Conservation (phyloP, 192 early-diverging fungal genomes). For the Podila horticola region DNA sequence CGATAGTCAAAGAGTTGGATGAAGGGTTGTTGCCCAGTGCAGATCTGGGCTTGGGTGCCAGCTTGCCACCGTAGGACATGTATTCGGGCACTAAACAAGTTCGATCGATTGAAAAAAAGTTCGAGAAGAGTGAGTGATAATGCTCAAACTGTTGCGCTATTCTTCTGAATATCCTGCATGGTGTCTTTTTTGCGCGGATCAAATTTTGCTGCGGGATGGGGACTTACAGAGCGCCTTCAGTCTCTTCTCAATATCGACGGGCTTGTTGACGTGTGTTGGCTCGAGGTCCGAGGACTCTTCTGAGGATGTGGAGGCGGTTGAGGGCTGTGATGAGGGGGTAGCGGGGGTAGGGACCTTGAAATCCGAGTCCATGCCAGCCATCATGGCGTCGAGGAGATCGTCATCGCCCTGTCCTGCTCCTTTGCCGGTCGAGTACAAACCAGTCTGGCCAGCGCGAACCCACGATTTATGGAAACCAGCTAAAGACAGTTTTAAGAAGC, state of each 20-base stretch:
- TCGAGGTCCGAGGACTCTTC: constrained; percentile 11
- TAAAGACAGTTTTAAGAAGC: background rate
- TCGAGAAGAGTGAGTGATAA: no score
- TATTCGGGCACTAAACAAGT: constrained; percentile 40
- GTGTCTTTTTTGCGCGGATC: background rate
- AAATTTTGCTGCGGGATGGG: background rate
- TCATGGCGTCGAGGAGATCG: constrained; percentile 48
- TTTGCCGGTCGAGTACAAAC: constrained; percentile 42
- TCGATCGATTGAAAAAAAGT: background rate
- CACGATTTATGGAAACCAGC: constrained; percentile 29
- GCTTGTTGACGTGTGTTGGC: constrained; percentile 21
- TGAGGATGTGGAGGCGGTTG: constrained; percentile 3
- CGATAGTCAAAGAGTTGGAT: constrained; percentile 63
- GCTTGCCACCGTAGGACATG: constrained; percentile 43
- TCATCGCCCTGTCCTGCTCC: constrained; percentile 31
- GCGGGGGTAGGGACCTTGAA: constrained; percentile 35
- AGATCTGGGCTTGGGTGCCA: constrained; percentile 41
- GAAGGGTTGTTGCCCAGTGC: constrained; percentile 25
- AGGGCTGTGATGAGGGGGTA: background rate
- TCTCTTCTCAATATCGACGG: constrained; percentile 44
- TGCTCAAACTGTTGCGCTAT: no score
- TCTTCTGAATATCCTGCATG: no score
- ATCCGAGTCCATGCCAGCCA: constrained; percentile 48
- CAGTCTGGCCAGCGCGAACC: constrained; percentile 33
- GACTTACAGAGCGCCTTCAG: constrained; percentile 47